These are phyloP conservation scores for Pythium guiyangense DNA, from an alignment of 352 stramenopile genomes.

Conservation along the genomic window DNA sequence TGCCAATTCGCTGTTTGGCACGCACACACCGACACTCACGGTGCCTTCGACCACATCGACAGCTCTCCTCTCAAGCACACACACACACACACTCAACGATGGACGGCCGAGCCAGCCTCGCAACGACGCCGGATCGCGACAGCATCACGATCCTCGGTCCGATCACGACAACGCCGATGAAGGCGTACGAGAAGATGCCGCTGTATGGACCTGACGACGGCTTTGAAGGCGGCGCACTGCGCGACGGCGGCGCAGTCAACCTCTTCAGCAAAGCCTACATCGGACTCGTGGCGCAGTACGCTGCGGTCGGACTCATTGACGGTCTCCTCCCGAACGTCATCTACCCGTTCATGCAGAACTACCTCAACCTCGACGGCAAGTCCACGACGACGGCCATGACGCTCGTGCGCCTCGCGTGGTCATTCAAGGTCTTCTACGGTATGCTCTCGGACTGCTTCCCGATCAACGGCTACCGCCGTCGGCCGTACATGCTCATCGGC, in stretches of 20 bases:
- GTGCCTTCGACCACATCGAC: too few species aligned
- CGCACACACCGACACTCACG: too few species aligned
- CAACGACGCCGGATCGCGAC: constrained; percentile 12
- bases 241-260: constrained; percentile 27
- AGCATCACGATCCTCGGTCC: constrained; percentile 15
- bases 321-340: constrained; percentile 11
- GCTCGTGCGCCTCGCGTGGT: constrained; percentile 37
- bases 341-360: constrained; percentile 27
- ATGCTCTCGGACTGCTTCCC: constrained; percentile 51
- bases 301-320: constrained; percentile 17
- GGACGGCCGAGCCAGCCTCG: not conserved
- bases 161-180: constrained; percentile 3
- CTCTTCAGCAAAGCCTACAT: constrained; percentile 18
- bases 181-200: constrained; percentile 11
- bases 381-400: constrained; percentile 30
- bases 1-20: too few species aligned
- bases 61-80: too few species aligned
- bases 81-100: too few species aligned
- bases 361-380: constrained; percentile 29
- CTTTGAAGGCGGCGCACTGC: constrained; percentile 33
- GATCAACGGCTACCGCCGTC: constrained; percentile 42
- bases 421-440: constrained; percentile 53
- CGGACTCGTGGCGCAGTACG: constrained; percentile 17
- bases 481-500: constrained; percentile 50
- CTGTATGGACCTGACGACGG: constrained; percentile 12